Base-by-base conservation (phyloP, 192 early-diverging fungal species). In the Geosiphon pyriformis region DNA sequence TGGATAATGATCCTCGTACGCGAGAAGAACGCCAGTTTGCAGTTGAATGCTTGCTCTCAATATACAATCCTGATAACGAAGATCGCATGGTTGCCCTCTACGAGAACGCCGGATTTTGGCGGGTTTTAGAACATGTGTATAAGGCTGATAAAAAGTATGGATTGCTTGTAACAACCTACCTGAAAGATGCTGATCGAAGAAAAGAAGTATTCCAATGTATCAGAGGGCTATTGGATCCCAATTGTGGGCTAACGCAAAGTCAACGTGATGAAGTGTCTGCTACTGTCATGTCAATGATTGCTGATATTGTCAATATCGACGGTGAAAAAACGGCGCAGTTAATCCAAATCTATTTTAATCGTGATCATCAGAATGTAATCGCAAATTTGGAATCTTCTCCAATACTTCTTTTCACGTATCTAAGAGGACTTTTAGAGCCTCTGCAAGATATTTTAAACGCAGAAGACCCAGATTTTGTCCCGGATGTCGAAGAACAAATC, bases 291-390 rank as follows among this genome's bases (percentile, higher is more conserved):
- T 69, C 74, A 18, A 68, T 72, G 26, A 81, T 85, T 72, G 71
- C 78, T 7, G 75, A 83, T 26, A 78, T 85, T 73, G 83, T 85
- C 7, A 81, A 85, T 30, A 80, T 85, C 20, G 81, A 85, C 66
- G 83, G 83, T 0, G 74, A 81, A 74, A 70, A 78, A 20, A 79
- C 81, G 4, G 83, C 83, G 0, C 59, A 74, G n/a, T 35, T 85
- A 27, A 80, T 85, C 10, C 74, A 79, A 57, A 50, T 56, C 23
- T 83, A 78, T 34, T 78, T 85, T 62, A 69, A 72, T 53, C 73
- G 70, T n/a, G 79, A 85, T 31, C 81, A 85, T 67, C 69, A 73
- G n/a, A 74, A 69, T 55, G 75, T 81, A 10, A 60, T 84, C 12
- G 63, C 70, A 27, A 70, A 73, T 3, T 54, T 83, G 17, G 65